Conservation (phyloP, 495 filamentous ascomycete species). For the Penicillium taxi region DNA sequence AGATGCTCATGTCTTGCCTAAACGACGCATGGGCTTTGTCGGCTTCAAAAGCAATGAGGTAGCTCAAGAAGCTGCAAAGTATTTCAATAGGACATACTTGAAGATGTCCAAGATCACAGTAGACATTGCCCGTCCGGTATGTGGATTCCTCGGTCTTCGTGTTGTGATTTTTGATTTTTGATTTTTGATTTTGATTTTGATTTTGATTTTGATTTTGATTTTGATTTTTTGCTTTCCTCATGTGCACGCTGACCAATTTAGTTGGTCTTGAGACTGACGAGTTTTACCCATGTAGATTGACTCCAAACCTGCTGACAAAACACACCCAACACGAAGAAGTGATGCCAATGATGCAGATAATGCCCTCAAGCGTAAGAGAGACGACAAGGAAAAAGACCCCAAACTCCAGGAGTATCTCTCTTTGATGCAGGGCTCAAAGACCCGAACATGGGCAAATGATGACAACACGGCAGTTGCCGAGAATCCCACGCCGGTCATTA, state of each 20-base stretch:
- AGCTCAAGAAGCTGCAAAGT: conserved; percentile 74
- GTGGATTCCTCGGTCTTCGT: conserved; percentile 19
- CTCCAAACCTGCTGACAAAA: conserved; percentile 27
- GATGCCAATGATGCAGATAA: conserved; percentile 19
- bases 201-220: too few species aligned
- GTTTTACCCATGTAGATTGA: conserved; percentile 34
- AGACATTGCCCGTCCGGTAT: conserved; percentile 81
- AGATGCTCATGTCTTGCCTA: conserved; percentile 81
- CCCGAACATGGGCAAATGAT: conserved; percentile 59
- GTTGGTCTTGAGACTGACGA: conserved; percentile 42
- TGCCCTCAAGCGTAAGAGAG: conserved; percentile 51
- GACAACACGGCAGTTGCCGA: conserved; percentile 33
- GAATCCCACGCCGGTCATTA: conserved; percentile 14
- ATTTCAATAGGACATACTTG: conserved; percentile 91
- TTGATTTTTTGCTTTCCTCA: conserved; percentile 18
- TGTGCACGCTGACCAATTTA: conserved; percentile 39
- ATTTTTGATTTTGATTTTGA: too few species aligned
- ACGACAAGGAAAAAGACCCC: conserved; percentile 49
- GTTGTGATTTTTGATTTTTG: conserved; percentile 4
- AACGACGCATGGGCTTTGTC: conserved; percentile 89
- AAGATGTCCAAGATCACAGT: conserved; percentile 93
- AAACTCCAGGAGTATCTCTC: conserved; percentile 84
- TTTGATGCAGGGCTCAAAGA: conserved; percentile 67
- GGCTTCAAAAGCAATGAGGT: conserved; percentile 80
- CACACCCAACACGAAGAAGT: conserved; percentile 27